Evolutionary conservation across 2,329 filamentous ascomycete species (phyloP), one percentile per base, ranked within the genome.

Genomic region (Apiospora rasikravindrae): DNA sequence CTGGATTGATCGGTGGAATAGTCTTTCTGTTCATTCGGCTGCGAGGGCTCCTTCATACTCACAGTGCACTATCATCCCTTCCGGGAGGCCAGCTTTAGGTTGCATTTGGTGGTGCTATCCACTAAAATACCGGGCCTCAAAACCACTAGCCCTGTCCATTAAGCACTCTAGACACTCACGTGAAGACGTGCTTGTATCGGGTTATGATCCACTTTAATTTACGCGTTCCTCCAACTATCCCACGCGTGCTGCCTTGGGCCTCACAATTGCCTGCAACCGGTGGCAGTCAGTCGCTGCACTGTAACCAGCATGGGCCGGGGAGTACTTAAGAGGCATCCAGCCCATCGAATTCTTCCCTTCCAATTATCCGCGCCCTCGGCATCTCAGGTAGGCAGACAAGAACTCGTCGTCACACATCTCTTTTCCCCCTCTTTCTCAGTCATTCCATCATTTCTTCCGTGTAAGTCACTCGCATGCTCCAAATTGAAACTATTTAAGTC

Each of bases 341-440:
- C 44, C 42, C 42, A 47, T 47, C 24, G 47, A 29, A 33, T n/a
- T 47, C 44, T 47, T 68, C 42, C 40, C 42, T 68, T 68, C 26
- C 66, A 45, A 44, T 44, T 19, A 44, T 68, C 40, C 24, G 24
- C n/a, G n/a, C 42, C 26, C 66, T 68, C 66, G 66, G 42, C 40
- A 68, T 47, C 66, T 68, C 10, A 68, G 66, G 66, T 68, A 68
- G 66, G 66, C 66, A 47, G 66, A 68, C 66, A 44, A 26, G 24
- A 47, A 45, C 26, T 45, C 44, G n/a, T 68, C 66, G 40, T 68
- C 66, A 29, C 44, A 68, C n/a, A 11, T 68, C 66, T 45, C 44
- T 47, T 26, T 47, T 47, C 24, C 66, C 26, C 37, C 11, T 67
- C 37, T 16, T 45, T 67, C 42, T 45, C 64, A 67, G 33, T 45